phyloP scores from a whole-genome alignment of 2,329 filamentous ascomycete genomes.

The Aspergillus melleus region DNA sequence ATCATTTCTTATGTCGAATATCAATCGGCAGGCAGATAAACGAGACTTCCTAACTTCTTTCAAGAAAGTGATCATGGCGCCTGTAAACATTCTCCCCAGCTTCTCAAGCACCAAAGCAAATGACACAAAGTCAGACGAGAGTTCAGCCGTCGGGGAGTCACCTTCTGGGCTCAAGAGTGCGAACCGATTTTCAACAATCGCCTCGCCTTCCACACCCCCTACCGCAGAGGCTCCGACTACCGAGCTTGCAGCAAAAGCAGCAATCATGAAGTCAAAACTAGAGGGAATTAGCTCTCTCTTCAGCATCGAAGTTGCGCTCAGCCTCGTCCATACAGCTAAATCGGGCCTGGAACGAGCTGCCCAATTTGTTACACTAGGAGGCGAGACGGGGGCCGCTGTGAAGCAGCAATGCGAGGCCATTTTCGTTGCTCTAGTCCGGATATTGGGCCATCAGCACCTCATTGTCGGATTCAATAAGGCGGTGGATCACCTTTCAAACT shows the following conservation, averaged over 20 bases:
- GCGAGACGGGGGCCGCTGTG: conserved; percentile 77
- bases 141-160: conserved; percentile 20
- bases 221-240: conserved; percentile 74
- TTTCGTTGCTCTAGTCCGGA: conserved; percentile 79
- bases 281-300: conserved; percentile 95
- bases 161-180: conserved; percentile 27
- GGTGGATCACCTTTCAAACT: conserved; percentile 83
- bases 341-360: conserved; percentile 81
- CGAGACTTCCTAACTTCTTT: conserved; percentile 95
- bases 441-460: conserved; percentile 82
- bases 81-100: conserved; percentile 82
- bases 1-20: conserved; percentile 92
- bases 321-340: conserved; percentile 86
- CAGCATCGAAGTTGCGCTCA: conserved; percentile 91
- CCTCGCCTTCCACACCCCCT: conserved; percentile 33
- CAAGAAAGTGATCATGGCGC: conserved; percentile 99
- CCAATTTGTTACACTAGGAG: conserved; percentile 76
- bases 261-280: conserved; percentile 89
- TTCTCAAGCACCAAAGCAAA: conserved; percentile 63
- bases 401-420: conserved; percentile 86
- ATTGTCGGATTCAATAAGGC: conserved; percentile 93
- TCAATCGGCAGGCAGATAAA: conserved; percentile 93
- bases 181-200: conserved; percentile 41
- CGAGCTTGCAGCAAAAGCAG: conserved; percentile 94
- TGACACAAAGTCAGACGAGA: conserved; percentile 30